These are phyloP conservation scores for Leptodermis oblonga DNA, from an alignment of 257 asterid species.

Conservation along the genomic window DNA sequence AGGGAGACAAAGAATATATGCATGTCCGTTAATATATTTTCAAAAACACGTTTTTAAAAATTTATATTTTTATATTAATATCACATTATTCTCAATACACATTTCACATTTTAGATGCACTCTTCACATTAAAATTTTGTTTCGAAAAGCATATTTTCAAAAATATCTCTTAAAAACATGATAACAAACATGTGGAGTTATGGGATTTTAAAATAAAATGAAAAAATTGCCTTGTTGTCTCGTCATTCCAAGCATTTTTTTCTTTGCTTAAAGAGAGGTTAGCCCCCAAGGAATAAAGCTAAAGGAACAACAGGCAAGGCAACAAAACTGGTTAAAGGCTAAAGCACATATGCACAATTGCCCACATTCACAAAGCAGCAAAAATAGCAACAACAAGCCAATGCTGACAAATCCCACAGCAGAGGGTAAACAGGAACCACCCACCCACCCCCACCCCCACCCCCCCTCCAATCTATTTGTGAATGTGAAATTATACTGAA, in stretches of 20 bases:
- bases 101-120: no score
- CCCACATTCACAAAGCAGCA: conserved; percentile 31
- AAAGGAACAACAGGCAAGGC: conserved; percentile 22
- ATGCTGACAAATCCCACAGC: conserved; percentile 44
- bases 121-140: no score
- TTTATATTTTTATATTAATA: no score
- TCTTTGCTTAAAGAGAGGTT: conserved; percentile 61
- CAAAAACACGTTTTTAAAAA: no score
- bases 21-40: neutral
- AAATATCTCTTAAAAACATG: no score
- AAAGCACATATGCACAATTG: conserved; percentile 21
- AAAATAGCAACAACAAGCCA: conserved; percentile 25
- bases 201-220: no score
- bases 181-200: no score
- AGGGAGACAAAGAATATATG: conserved; percentile 8
- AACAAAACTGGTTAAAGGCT: conserved; percentile 39
- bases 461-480: no score
- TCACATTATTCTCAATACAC: no score
- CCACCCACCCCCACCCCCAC: no score
- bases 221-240: conserved; percentile 24
- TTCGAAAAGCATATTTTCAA: no score
- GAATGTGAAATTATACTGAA: conserved; percentile 13
- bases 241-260: conserved; percentile 44
- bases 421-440: conserved; percentile 36
- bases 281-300: conserved; percentile 49